A percentile compares a stretch with the other conserved stretches of the same genome.
Conservation (phyloP, 2,329 filamentous ascomycete species). For the Monosporascus sp. region DNA sequence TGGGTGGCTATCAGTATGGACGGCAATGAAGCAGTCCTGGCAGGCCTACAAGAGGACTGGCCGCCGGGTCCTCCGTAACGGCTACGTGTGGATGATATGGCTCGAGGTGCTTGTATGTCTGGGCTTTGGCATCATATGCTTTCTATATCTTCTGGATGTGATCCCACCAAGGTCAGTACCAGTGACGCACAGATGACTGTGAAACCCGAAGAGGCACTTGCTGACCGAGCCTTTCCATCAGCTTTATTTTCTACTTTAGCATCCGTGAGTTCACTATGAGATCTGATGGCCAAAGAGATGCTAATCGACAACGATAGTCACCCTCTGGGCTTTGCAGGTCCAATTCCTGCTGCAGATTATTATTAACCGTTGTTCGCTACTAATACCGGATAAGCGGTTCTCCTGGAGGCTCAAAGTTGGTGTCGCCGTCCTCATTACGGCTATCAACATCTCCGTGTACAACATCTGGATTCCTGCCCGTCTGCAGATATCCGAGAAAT, state of each 20-base stretch:
- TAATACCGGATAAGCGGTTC: constrained; percentile 34
- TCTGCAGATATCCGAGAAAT: constrained; percentile 34
- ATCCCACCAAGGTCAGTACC: constrained; percentile 9
- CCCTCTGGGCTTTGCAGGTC: constrained; percentile 37
- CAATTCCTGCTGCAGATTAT: constrained; percentile 50
- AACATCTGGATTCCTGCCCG: constrained; percentile 50
- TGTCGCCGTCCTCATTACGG: constrained; percentile 37
- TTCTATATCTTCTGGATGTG: constrained; percentile 10
- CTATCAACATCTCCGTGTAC: constrained; percentile 47
- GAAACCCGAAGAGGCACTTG: background rate
- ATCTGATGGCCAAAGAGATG: no score
- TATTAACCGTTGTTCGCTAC: constrained; percentile 44
- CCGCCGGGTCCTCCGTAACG: constrained; percentile 26
- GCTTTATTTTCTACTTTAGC: background rate
- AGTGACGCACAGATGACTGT: background rate
- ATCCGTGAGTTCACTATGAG: background rate
- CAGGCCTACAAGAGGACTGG: constrained; percentile 29
- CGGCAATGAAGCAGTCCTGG: constrained; percentile 29
- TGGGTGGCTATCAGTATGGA: constrained; percentile 33
- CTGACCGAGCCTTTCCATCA: background rate
- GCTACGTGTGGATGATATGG: constrained; percentile 45
- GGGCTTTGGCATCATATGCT: constrained; percentile 33
- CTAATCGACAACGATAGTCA: constrained; percentile 10
- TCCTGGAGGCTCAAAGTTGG: constrained; percentile 36
- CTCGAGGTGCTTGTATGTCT: constrained; percentile 36